phyloP scores from a whole-genome alignment of 2,329 filamentous ascomycete genomes.

The Aspergillus costaricaensis region DNA sequence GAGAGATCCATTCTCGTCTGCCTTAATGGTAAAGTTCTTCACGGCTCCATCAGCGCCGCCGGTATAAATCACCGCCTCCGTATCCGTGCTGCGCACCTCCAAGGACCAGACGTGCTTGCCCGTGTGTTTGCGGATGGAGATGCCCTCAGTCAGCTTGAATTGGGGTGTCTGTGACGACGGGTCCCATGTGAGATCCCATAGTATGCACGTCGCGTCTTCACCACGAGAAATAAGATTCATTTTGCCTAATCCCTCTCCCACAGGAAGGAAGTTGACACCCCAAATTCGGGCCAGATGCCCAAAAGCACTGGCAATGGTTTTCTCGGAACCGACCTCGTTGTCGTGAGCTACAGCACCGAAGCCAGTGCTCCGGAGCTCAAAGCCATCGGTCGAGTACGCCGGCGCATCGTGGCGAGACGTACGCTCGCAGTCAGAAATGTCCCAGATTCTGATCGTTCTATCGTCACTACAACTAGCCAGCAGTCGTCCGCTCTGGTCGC shows the following conservation, averaged over 20 bases:
- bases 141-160: slow-evolving; percentile 44
- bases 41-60: slow-evolving; percentile 82
- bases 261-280: slow-evolving; percentile 69
- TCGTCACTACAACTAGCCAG: slow-evolving; percentile 94
- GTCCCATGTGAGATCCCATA: slow-evolving; percentile 63
- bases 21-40: slow-evolving; percentile 32
- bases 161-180: slow-evolving; percentile 15
- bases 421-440: slow-evolving; percentile 63
- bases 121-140: slow-evolving; percentile 65
- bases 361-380: slow-evolving; percentile 59
- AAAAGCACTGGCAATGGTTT: slow-evolving; percentile 71
- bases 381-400: slow-evolving; percentile 40
- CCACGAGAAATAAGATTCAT: slow-evolving; percentile 73
- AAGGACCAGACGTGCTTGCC: slow-evolving; percentile 93
- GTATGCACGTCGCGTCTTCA: slow-evolving; percentile 76
- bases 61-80: slow-evolving; percentile 58
- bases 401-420: slow-evolving; percentile 33
- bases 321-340: slow-evolving; percentile 41
- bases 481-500: slow-evolving; percentile 55
- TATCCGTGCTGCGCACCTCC: slow-evolving; percentile 40
- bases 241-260: slow-evolving; percentile 21
- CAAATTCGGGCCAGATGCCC: slow-evolving; percentile 89
- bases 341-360: slow-evolving; percentile 54
- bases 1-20: slow-evolving; percentile 15
- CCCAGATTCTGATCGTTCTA: slow-evolving; percentile 84